phyloP scores from a whole-genome alignment of 2,329 filamentous ascomycete genomes.

The Dactylellina drechsleri region DNA sequence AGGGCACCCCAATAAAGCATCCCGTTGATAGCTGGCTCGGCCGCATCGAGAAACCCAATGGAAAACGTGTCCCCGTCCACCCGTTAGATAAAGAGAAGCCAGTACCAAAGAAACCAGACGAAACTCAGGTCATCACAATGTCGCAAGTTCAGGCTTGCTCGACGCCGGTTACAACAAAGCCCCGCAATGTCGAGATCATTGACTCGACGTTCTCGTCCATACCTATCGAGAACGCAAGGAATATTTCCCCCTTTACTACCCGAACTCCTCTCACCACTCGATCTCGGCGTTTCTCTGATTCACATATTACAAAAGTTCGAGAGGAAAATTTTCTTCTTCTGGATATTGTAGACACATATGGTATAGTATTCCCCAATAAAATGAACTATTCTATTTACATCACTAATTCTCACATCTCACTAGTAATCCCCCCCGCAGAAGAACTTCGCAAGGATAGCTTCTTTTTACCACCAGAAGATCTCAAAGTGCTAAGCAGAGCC shows the following conservation, averaged over 20 bases:
- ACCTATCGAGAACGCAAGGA: not conserved
- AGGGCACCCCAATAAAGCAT: too few species aligned
- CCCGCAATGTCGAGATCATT: not conserved
- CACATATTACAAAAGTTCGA: too few species aligned
- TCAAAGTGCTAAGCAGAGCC: not conserved
- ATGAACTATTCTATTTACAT: not conserved
- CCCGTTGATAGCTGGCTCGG: too few species aligned
- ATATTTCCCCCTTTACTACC: too few species aligned
- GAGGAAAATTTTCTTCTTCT: too few species aligned
- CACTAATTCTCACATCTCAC: not conserved
- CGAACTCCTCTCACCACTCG: too few species aligned
- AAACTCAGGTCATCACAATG: not conserved
- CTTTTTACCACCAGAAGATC: constrained; percentile 1
- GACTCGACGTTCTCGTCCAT: not conserved
- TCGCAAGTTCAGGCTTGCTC: not conserved
- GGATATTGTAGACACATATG: too few species aligned
- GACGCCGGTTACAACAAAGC: not conserved
- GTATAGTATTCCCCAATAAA: not conserved
- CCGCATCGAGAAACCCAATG: too few species aligned
- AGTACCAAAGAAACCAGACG: not conserved
- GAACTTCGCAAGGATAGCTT: constrained; percentile 12
- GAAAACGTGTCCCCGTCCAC: not conserved
- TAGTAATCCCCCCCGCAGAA: not conserved
- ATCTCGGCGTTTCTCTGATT: too few species aligned
- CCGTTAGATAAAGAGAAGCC: not conserved